These are phyloP conservation scores for Trypanosoma avium DNA, from an alignment of 208 protist species.

Conservation along the genomic window DNA sequence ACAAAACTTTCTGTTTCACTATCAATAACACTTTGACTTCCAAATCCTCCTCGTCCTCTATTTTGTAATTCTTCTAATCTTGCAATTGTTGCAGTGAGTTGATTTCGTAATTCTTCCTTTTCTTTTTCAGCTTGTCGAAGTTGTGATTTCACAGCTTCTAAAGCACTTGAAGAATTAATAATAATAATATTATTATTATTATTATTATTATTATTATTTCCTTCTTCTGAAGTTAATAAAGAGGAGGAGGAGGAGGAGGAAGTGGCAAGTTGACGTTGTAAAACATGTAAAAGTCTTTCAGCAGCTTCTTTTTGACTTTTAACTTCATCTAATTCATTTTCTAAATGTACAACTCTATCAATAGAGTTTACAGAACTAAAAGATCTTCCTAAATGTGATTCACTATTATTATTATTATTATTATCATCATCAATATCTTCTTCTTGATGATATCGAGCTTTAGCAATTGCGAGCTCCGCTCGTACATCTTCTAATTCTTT, in stretches of 20 bases:
- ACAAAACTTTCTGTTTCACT: constrained; percentile 22
- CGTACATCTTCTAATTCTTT: constrained; percentile 58
- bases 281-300: constrained; percentile 49
- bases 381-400: constrained; percentile 38
- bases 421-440: too few relatives aligned
- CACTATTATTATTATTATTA: constrained; percentile 9
- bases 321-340: constrained; percentile 69
- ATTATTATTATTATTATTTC: too few relatives aligned
- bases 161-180: too few relatives aligned
- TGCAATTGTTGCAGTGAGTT: constrained; percentile 38
- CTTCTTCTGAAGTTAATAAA: too few relatives aligned
- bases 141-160: constrained; percentile 50
- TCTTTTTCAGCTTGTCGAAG: constrained; percentile 61
- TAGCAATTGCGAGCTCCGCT: constrained; percentile 39
- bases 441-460: constrained; percentile 24
- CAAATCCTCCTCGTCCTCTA: neutral
- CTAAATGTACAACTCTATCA: constrained; percentile 57
- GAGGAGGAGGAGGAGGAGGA: too few relatives aligned
- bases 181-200: too few relatives aligned
- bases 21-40: constrained; percentile 1
- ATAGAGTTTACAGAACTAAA: constrained; percentile 64
- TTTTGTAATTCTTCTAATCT: constrained; percentile 26
- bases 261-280: constrained; percentile 61
- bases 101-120: constrained; percentile 52
- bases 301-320: constrained; percentile 53